Conservation (phyloP, 2,329 filamentous ascomycete genomes). For the Aspergillus caelatus region DNA sequence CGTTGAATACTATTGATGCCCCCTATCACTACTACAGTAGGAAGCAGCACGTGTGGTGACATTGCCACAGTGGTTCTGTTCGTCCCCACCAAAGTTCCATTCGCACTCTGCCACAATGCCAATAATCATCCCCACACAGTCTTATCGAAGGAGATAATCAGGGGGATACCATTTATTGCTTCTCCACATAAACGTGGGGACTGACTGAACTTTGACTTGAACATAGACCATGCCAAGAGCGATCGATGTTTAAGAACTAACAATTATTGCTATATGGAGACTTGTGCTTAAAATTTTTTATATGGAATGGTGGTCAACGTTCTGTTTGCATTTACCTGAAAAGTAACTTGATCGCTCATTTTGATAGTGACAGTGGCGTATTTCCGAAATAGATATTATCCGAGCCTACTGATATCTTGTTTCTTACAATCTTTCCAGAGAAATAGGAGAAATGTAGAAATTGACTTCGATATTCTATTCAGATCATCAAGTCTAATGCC, state of each 20-base stretch:
- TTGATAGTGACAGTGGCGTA: not conserved
- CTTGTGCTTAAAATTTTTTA: not conserved
- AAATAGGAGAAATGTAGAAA: not conserved
- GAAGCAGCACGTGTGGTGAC: not conserved
- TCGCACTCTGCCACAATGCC: not conserved
- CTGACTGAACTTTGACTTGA: not conserved
- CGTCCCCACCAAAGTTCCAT: not conserved
- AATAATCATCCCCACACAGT: not conserved
- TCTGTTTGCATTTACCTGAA: not conserved
- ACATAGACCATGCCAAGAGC: not conserved
- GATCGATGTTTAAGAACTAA: not conserved
- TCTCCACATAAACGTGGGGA: not conserved
- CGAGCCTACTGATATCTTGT: not conserved
- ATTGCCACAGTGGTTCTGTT: not conserved
- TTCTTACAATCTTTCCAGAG: not conserved
- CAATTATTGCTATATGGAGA: not conserved
- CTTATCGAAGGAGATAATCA: not conserved
- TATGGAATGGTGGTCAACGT: not conserved
- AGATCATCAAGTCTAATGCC: not conserved
- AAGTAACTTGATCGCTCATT: not conserved
- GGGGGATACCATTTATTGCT: not conserved
- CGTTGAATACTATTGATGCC: too few relatives aligned
- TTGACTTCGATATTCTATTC: not conserved
- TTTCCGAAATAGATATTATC: not conserved
- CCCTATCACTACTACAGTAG: not conserved